Evolutionary conservation across 768 basidiomycete species (phyloP), one percentile per base, ranked within the genome.

Genomic region (Pisolithus orientalis): DNA sequence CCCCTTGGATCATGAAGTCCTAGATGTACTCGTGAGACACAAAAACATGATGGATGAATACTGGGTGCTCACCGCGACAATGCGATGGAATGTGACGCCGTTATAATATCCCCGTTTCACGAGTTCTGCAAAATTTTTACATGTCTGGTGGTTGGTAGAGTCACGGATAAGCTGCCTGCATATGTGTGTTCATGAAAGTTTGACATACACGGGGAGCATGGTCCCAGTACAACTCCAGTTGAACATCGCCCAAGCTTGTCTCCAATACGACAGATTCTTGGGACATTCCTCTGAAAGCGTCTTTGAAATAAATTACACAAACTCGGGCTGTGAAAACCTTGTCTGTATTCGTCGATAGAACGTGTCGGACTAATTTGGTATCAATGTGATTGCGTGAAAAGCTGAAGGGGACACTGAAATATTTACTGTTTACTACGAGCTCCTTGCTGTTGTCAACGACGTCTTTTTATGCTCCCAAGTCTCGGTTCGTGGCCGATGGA

Each of bases 1-100:
- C 95, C 28, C 82, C 85, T 73, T 99, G 95, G 14, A 96, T 84
- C 95, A 97, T 97, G 64, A 97, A 97, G 65, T 94, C 94, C 87
- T 94, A 61, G 21, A 29, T 38, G 42, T 32, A 45, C 45, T 32
- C 51, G 32, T 51, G 55, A 32, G 49, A 34, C 11, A 11, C 28
- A 37, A 9, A n/a, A 25, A n/a, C 42, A 24, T 31, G 25, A 27
- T 28, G 45, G 7, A 28, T 17, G 45, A 28, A 28, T 49, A 13
- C 21, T 13, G 24, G 40, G 40, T 16, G 13, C 82, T 45, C 57
- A 93, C 93, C 39, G 87, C 75, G 45, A 98, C 87, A 59, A 98
- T 87, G 34, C 95, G 85, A 72, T 97, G 95, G 65, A 96, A 97
- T 45, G 90, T 64, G 4, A 90, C 80, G 21, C 83, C 83, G 59